phyloP scores from a whole-genome alignment of 176 grass and related monocot species.

The Triticum monococcum region DNA sequence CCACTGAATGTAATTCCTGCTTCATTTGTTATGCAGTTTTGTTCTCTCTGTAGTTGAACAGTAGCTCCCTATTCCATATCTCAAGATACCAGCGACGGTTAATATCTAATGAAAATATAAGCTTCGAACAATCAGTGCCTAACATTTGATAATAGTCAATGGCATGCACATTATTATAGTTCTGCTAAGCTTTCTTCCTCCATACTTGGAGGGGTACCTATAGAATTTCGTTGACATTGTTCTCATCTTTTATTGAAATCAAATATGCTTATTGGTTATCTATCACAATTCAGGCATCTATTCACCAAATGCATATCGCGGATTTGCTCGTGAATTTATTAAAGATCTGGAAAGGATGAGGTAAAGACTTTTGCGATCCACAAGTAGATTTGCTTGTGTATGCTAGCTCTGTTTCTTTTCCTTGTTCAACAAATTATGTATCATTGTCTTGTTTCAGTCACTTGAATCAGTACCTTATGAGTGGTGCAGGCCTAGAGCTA shows the following conservation, averaged over 20 bases:
- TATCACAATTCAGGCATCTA: constrained; percentile 65
- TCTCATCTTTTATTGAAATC: constrained; percentile 6
- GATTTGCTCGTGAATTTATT: constrained; percentile 99
- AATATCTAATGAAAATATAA: neutral
- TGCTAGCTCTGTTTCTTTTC: neutral
- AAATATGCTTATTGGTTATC: neutral
- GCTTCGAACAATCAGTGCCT: neutral
- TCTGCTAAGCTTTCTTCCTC: neutral
- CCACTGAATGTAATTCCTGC: constrained; percentile 83
- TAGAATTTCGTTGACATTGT: neutral
- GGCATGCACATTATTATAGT: neutral
- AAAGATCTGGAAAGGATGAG: constrained; percentile 99
- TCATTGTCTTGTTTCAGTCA: neutral
- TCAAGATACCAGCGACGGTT: neutral
- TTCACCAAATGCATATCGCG: constrained; percentile 96
- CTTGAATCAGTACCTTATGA: constrained; percentile 6
- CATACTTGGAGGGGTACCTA: neutral
- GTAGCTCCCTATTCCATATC: neutral
- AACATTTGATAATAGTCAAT: too few species aligned
- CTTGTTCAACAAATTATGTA: neutral
- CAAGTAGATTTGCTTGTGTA: neutral
- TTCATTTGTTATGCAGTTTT: neutral
- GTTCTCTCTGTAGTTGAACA: neutral
- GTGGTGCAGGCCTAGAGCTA: constrained; percentile 76
- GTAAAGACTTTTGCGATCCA: constrained; percentile 25